These are phyloP conservation scores for Coniochaeta ligniaria DNA, from an alignment of 2,329 filamentous ascomycete species.

Conservation along the genomic window DNA sequence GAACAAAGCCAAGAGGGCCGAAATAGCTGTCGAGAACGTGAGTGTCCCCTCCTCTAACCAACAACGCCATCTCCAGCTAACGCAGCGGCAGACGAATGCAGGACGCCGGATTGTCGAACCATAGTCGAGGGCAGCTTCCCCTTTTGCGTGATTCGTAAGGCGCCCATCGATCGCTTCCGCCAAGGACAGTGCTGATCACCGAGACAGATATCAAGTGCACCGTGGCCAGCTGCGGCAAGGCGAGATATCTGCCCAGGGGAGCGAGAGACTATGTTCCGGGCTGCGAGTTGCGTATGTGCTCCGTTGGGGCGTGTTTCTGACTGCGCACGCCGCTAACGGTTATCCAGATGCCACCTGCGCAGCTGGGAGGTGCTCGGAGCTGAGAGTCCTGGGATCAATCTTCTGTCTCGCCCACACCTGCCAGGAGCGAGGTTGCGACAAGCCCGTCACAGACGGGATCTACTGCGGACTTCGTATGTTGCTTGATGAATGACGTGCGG, in stretches of 20 bases:
- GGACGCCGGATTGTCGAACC: constrained; percentile 8
- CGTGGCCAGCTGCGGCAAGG: constrained; percentile 9
- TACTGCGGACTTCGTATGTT: constrained; percentile 14
- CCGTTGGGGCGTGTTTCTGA: too few relatives aligned
- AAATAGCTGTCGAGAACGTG: constrained; percentile 13
- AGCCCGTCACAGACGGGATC: constrained; percentile 1
- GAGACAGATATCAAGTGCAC: constrained; percentile 14
- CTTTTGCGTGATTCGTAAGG: constrained; percentile 12
- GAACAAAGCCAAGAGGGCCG: constrained; percentile 10
- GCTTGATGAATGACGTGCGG: not conserved
- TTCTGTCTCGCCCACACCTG: constrained; percentile 14
- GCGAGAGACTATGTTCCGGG: constrained; percentile 11
- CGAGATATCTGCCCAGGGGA: constrained; percentile 8
- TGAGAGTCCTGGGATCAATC: constrained; percentile 8
- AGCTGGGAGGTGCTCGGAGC: constrained; percentile 7
- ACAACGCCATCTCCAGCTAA: not conserved
- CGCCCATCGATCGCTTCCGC: not conserved
- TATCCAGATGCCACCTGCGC: constrained; percentile 11
- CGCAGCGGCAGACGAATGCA: constrained; percentile 11
- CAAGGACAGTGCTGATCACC: not conserved
- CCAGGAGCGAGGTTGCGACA: constrained; percentile 10
- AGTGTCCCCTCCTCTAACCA: not conserved
- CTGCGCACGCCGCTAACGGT: not conserved
- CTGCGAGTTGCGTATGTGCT: constrained; percentile 11
- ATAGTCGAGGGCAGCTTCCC: constrained; percentile 11